These are phyloP conservation scores for Neurospora sp. DNA, from an alignment of 495 filamentous ascomycete genomes.

Conservation along the genomic window DNA sequence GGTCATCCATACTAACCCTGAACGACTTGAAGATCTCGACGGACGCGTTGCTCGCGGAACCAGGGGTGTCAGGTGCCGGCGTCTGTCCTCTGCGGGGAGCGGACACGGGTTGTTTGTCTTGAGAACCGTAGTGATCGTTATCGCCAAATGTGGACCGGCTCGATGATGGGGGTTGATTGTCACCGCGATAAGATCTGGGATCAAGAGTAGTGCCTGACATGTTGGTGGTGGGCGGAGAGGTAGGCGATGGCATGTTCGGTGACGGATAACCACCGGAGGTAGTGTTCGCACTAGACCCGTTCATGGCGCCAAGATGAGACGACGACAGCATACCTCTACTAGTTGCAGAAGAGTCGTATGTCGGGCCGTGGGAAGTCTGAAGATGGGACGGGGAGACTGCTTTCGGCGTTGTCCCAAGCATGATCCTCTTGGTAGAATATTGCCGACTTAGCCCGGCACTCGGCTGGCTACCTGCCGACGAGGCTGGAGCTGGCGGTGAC, in stretches of 20 bases:
- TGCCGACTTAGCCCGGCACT: slow-evolving; percentile 57
- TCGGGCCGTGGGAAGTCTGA: slow-evolving; percentile 45
- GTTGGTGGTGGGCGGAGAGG: slow-evolving; percentile 52
- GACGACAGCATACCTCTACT: slow-evolving; percentile 59
- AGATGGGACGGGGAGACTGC: slow-evolving; percentile 67
- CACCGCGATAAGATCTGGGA: slow-evolving; percentile 42
- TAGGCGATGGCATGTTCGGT: slow-evolving; percentile 72
- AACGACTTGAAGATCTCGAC: slow-evolving; percentile 99
- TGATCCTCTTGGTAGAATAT: slow-evolving; percentile 86
- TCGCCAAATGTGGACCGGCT: slow-evolving; percentile 37
- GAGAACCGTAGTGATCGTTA: slow-evolving; percentile 37
- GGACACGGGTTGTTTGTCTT: slow-evolving; percentile 26
- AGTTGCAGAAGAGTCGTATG: slow-evolving; percentile 44
- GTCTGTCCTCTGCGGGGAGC: slow-evolving; percentile 41
- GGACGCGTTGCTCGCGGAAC: slow-evolving; percentile 32
- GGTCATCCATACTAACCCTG: slow-evolving; percentile 93
- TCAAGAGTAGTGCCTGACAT: slow-evolving; percentile 39
- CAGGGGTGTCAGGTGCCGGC: slow-evolving; percentile 40
- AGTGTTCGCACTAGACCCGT: slow-evolving; percentile 44
- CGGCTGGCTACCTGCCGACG: slow-evolving; percentile 35
- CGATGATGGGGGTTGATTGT: slow-evolving; percentile 37
- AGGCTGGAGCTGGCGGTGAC: slow-evolving; percentile 42
- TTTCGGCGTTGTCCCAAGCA: slow-evolving; percentile 73
- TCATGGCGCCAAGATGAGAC: slow-evolving; percentile 65
- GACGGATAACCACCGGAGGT: slow-evolving; percentile 53